Evolutionary conservation across 164 flowering plant species (phyloP), one percentile per base, ranked within the genome.

Genomic region (Liriodendron chinense): DNA sequence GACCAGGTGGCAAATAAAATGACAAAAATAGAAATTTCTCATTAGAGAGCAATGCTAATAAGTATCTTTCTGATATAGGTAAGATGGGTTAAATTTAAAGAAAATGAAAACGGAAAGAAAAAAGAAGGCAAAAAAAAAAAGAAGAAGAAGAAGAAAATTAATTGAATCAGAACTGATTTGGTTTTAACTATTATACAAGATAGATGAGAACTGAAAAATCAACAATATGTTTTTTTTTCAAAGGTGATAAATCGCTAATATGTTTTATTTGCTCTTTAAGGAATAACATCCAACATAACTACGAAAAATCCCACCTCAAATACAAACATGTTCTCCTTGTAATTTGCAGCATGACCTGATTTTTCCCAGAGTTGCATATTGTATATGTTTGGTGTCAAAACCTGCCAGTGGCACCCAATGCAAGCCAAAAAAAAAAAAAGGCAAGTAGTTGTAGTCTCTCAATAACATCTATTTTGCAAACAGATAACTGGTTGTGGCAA

Each of bases 281-380:
- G 18, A 53, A 53, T 16, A 53, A 53, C 59, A 13, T 26, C 48
- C 48, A 9, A 68, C 12, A 34, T 12, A 34, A 68, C 43, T 14
- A 48, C n/a, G 47, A 47, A 47, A 69, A 9, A 47, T 47, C 14
- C 12, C 49, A 94, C 99, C 91, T 96, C 98, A 82, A 96, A 90
- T 7, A 89, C 86, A 87, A 96, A 96, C 99, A 96, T 96, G 79
- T 94, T 94, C 77, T 96, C 98, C 84, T 87, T 94, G 86, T 96
- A 92, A 70, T 94, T 94, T 72, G 91, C 94, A 76, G 99, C 99
- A 84, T 96, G 99, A 48, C 99, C 99, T 79, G 98, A 96, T 61
- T 90, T 91, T 76, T 93, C 97, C 99, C 99, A 94, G 18, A 96
- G 91, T 85, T 93, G 92, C 98, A 96, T 96, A 76, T 96, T 96